Evolutionary conservation across 805 yeast genomes (phyloP).

Genomic region (Zygoascus ofunaensis): DNA sequence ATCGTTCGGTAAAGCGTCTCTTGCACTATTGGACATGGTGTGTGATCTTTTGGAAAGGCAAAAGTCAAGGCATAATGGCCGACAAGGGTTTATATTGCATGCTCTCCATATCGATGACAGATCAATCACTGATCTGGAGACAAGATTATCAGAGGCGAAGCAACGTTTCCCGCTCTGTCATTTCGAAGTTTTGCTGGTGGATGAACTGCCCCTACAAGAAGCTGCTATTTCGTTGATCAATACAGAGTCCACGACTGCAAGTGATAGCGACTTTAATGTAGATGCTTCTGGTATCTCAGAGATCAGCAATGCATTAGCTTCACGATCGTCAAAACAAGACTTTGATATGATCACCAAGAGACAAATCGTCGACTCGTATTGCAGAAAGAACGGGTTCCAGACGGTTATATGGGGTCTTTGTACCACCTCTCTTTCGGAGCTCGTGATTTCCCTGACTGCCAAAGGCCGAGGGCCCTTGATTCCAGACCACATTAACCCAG

Average conservation of each 20-base stretch:
- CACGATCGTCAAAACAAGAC: conserved; percentile 18
- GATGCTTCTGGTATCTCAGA: conserved; percentile 2
- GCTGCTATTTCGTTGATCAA: background rate
- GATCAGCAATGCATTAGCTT: conserved; percentile 8
- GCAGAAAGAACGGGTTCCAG: conserved; percentile 34
- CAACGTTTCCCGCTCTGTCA: conserved; percentile 25
- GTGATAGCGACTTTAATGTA: background rate
- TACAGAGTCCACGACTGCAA: background rate
- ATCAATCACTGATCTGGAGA: background rate
- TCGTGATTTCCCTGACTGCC: conserved; percentile 67
- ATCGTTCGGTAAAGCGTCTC: conserved; percentile 59
- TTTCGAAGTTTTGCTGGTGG: conserved; percentile 1
- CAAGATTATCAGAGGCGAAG: conserved; percentile 13
- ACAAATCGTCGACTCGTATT: conserved; percentile 29
- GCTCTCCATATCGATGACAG: conserved; percentile 39
- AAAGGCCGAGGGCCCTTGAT: conserved; percentile 78
- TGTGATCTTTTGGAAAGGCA: conserved; percentile 57
- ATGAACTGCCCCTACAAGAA: conserved; percentile 4
- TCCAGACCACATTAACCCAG: conserved; percentile 27
- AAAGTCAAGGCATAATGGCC: conserved; percentile 47
- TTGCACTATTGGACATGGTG: conserved; percentile 61
- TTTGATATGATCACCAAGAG: conserved; percentile 9
- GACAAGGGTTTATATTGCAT: conserved; percentile 55
- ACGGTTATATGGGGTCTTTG: conserved; percentile 66
- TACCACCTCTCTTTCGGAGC: conserved; percentile 77